Base-by-base conservation (phyloP, 345 rosid species). In the Populus nigra region DNA sequence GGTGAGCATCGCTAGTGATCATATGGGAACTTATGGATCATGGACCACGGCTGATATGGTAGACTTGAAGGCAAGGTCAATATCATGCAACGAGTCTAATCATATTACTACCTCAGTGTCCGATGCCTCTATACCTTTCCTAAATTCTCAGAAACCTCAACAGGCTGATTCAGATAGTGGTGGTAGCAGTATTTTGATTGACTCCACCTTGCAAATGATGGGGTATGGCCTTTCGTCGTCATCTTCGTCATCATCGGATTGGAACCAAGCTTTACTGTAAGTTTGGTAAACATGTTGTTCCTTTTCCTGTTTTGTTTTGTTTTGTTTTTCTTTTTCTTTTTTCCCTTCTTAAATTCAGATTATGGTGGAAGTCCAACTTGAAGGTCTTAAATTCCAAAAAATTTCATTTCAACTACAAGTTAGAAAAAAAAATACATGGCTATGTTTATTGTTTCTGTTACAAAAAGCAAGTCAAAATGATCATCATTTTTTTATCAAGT, bases 191-290 rank as follows among this genome's bases (percentile, higher is more conserved):
- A 31, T 80, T 77, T 78, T 88, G 85, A 76, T 87, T 69, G 89
- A 86, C 79, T 85, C 91, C 61, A 69, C 84, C 43, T 78, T 89
- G 77, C 90, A 84, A 75, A 76, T 81, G 83, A 83, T 79, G 85
- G 83, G 81, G 17, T 88, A 78, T 25, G 85, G 85, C 20, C 75
- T 84, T 73, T 84, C 88, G 1, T 78, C 87, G 2, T 68, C 87
- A 1, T 31, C 84, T 10, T 72, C 88, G 1, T 55, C 81, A 0
- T 76, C 83, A 0, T 78, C 86, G 0, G 88, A 86, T 38, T 89
- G 89, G 89, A 88, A 72, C 83, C 93, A 84, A 23, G 73, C 83
- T 29, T 84, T 85, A 17, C 38, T 83, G 96, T 93, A 85, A 89
- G 95, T 81, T 2, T 65, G 29, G 15, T 4, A 23, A 12, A 9